Evolutionary conservation across 805 yeast species (phyloP).

Genomic region (Torulaspora gathmanii): DNA sequence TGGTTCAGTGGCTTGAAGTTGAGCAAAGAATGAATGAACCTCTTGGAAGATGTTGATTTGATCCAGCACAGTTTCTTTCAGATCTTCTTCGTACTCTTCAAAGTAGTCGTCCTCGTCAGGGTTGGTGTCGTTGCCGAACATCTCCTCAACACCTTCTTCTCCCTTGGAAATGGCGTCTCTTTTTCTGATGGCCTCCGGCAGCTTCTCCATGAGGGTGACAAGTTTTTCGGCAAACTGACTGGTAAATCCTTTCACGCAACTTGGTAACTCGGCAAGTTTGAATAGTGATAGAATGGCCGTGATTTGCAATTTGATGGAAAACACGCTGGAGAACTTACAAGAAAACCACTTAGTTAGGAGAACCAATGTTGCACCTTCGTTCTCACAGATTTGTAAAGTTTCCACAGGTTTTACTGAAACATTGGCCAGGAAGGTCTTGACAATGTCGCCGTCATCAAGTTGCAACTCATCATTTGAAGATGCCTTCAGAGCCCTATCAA

Average conservation of each 20-base stretch:
- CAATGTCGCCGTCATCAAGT: conserved; percentile 41
- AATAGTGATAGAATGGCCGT: conserved; percentile 59
- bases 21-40: conserved; percentile 51
- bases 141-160: conserved; percentile 39
- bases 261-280: conserved; percentile 39
- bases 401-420: conserved; percentile 56
- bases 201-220: conserved; percentile 46
- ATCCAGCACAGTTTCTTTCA: conserved; percentile 77
- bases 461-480: conserved; percentile 35
- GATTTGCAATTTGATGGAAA: conserved; percentile 68
- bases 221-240: conserved; percentile 51
- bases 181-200: conserved; percentile 69
- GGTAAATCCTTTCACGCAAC: conserved; percentile 35
- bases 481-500: conserved; percentile 23
- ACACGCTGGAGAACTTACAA: conserved; percentile 56
- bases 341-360: conserved; percentile 65
- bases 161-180: conserved; percentile 57
- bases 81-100: conserved; percentile 65
- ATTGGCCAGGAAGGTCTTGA: conserved; percentile 60
- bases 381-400: conserved; percentile 50
- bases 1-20: conserved; percentile 45
- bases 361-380: conserved; percentile 41
- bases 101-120: conserved; percentile 49
- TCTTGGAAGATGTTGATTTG: conserved; percentile 62
- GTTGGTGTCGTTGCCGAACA: conserved; percentile 16